Evolutionary conservation across 306 rosid species (phyloP).

Genomic region (Prosopis cineraria): DNA sequence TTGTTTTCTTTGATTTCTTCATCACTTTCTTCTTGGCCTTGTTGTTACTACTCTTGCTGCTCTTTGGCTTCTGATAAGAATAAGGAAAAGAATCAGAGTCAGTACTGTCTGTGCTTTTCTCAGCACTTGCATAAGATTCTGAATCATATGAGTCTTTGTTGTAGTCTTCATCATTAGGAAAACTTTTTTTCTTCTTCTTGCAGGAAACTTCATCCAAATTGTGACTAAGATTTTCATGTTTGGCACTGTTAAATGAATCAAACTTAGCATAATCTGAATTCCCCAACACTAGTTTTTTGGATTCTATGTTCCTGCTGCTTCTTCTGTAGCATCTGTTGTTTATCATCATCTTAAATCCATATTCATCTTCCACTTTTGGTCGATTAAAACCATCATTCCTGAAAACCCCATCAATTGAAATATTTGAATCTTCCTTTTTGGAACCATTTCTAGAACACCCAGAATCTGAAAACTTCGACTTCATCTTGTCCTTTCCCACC

Average conservation of each 20-base stretch:
- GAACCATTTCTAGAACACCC: constrained; percentile 56
- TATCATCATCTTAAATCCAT: constrained; percentile 42
- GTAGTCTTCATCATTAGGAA: constrained; percentile 33
- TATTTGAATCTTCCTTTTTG: constrained; percentile 53
- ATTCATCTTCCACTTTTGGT: constrained; percentile 45
- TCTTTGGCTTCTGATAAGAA: constrained; percentile 41
- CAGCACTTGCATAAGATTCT: constrained; percentile 56
- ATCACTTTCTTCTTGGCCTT: constrained; percentile 42
- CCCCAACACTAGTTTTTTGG: constrained; percentile 41
- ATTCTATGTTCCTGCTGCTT: constrained; percentile 25
- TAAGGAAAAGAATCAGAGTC: constrained; percentile 45
- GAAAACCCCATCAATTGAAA: constrained; percentile 51
- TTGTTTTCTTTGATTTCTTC: constrained; percentile 57
- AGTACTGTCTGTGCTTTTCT: constrained; percentile 62
- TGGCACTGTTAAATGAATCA: constrained; percentile 36
- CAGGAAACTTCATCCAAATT: constrained; percentile 32
- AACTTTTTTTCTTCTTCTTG: constrained; percentile 36
- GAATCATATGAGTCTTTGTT: constrained; percentile 45
- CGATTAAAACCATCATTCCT: constrained; percentile 43
- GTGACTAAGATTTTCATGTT: constrained; percentile 43
- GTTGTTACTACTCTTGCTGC: constrained; percentile 32
- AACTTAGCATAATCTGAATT: constrained; percentile 40
- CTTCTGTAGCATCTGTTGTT: constrained; percentile 19
- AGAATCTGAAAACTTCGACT: constrained; percentile 62
- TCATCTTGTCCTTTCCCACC: constrained; percentile 34